These are phyloP conservation scores for Termitomyces sp. DNA, from an alignment of 768 basidiomycete species.

Conservation along the genomic window DNA sequence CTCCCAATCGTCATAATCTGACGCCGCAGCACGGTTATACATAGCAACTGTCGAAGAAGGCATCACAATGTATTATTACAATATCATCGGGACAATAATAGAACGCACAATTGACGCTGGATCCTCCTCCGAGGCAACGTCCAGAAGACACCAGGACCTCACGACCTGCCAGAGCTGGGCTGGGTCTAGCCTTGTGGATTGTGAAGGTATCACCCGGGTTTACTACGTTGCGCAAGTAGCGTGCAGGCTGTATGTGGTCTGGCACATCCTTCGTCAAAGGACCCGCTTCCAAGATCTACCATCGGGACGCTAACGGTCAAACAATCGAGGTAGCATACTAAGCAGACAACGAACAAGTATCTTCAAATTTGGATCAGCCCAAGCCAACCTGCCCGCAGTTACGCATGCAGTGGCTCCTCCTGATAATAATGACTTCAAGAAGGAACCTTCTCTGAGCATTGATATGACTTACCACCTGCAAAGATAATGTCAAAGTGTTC, in stretches of 20 bases:
- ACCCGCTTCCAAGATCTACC: slow-evolving; percentile 55
- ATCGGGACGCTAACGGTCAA: background rate
- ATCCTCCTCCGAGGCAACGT: slow-evolving; percentile 59
- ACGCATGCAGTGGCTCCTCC: slow-evolving; percentile 58
- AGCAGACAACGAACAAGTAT: slow-evolving; percentile 39
- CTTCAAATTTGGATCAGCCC: slow-evolving; percentile 48
- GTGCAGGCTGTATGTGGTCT: slow-evolving; percentile 51
- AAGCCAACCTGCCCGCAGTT: slow-evolving; percentile 49
- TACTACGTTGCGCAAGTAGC: slow-evolving; percentile 39
- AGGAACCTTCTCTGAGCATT: background rate
- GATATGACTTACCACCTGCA: slow-evolving; percentile 43
- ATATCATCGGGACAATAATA: background rate
- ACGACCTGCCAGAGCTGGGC: slow-evolving; percentile 40
- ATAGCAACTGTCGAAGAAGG: slow-evolving; percentile 33
- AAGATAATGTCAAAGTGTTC: slow-evolving; percentile 47
- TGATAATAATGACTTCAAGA: slow-evolving; percentile 11
- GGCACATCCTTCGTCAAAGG: slow-evolving; percentile 43
- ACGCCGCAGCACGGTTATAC: slow-evolving; percentile 57
- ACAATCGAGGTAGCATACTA: background rate
- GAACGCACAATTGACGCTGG: slow-evolving; percentile 53
- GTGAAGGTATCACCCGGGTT: slow-evolving; percentile 39
- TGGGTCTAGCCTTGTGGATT: slow-evolving; percentile 40
- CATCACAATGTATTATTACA: too few relatives aligned
- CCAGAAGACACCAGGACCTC: slow-evolving; percentile 39
- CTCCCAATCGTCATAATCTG: slow-evolving; percentile 68